Evolutionary conservation across 2,329 filamentous ascomycete species (phyloP), one percentile per base, ranked within the genome.

Genomic region (Colletotrichum tamarilloi): DNA sequence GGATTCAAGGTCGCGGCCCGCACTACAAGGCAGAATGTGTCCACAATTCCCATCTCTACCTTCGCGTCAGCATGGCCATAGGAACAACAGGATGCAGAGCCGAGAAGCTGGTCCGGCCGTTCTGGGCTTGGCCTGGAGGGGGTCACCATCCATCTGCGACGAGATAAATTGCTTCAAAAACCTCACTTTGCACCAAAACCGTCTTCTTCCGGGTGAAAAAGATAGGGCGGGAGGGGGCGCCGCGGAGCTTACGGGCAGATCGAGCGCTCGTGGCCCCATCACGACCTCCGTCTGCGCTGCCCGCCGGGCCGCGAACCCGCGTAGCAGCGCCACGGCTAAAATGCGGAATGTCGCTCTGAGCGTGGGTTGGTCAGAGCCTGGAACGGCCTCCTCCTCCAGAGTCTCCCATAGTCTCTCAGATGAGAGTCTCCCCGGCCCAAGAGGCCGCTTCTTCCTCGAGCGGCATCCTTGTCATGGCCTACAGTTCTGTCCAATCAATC

Each of bases 241-340:
- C 62, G 19, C 67, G 67, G 67, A 4, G 22, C 28, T 32, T 11
- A 65, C 67, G 46, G 62, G 55, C 63, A 32, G 55, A 9, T 49
- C 3, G 53, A 19, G 52, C 59, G 38, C 42, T 11, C 19, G 19
- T 38, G 60, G n/a, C 16, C 26, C 62, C 62, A 35, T 58, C 56
- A 58, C 26, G 24, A 30, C 28, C 30, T 35, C 55, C 59, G 70
- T 70, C 28, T 64, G 53, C 8, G 49, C 71, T 73, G 71, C 57
- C 67, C 71, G 71, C 49, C 71, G 71, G 71, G 67, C 71, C 71
- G 71, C 52, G 5, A 57, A 67, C 38, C 71, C 71, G 70, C 62
- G 49, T 24, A 59, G 57, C 71, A 67, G 71, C 71, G 49, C 32
- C 67, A 57, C 71, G 71, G 71, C 71, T 72, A 73, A 72, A 67